These are phyloP conservation scores for Auriscalpium microsporum DNA, from an alignment of 768 basidiomycete genomes.

Conservation along the genomic window DNA sequence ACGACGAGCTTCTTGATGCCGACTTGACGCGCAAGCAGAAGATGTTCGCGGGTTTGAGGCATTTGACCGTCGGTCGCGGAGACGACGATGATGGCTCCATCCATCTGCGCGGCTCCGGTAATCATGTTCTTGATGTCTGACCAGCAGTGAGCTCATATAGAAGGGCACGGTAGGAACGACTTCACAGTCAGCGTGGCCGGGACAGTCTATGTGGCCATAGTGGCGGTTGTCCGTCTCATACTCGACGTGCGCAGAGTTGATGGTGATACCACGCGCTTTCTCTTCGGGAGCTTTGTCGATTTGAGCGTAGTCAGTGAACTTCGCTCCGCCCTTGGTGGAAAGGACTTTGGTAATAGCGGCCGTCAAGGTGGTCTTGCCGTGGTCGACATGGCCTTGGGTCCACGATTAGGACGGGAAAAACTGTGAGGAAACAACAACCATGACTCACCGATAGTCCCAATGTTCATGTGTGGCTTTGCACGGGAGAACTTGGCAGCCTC, in stretches of 20 bases:
- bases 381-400: slow-evolving; percentile 79
- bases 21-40: slow-evolving; percentile 95
- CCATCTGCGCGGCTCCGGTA: slow-evolving; percentile 97
- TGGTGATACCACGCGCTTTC: slow-evolving; percentile 98
- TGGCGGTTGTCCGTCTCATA: slow-evolving; percentile 88
- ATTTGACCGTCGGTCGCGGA: slow-evolving; percentile 99
- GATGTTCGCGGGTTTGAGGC: slow-evolving; percentile 98
- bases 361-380: slow-evolving; percentile 96
- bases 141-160: slow-evolving; percentile 8
- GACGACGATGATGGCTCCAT: slow-evolving; percentile 91
- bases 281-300: slow-evolving; percentile 99
- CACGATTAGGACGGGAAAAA: neutral
- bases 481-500: slow-evolving; percentile 62
- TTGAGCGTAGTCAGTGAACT: slow-evolving; percentile 91
- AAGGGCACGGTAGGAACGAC: slow-evolving; percentile 21
- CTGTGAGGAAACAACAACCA: neutral
- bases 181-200: slow-evolving; percentile 89
- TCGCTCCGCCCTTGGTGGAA: slow-evolving; percentile 61
- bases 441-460: slow-evolving; percentile 79
- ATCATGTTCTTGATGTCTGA: slow-evolving; percentile 98
- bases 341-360: slow-evolving; percentile 95
- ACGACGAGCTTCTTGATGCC: slow-evolving; percentile 96
- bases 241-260: slow-evolving; percentile 97
- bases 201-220: slow-evolving; percentile 98
- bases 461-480: slow-evolving; percentile 87